Evolutionary conservation across 208 protist species (phyloP).

Genomic region (Angomonas ambiguus): DNA sequence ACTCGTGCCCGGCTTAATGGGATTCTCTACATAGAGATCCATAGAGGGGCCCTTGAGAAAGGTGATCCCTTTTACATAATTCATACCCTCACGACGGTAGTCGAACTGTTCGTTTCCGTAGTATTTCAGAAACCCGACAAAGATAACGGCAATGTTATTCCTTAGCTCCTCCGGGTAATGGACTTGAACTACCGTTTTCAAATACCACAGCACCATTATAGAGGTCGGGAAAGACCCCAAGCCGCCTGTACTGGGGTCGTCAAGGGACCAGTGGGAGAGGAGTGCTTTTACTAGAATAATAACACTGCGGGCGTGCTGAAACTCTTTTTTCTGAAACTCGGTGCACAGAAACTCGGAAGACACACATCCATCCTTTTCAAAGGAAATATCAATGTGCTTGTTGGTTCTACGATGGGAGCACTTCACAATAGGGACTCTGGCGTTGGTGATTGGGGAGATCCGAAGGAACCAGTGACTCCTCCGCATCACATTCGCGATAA

Average conservation of each 20-base stretch:
- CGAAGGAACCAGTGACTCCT: conserved; percentile 22
- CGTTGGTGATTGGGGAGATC: conserved; percentile 46
- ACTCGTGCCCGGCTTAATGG: conserved; percentile 49
- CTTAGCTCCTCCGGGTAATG: conserved; percentile 34
- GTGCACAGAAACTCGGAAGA: conserved; percentile 67
- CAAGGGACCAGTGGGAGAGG: conserved; percentile 39
- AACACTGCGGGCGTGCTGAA: conserved; percentile 61
- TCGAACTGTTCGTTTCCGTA: conserved; percentile 67
- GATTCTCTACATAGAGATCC: conserved; percentile 72
- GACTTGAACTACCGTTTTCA: conserved; percentile 38
- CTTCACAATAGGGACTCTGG: conserved; percentile 85
- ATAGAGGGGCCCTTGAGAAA: conserved; percentile 39
- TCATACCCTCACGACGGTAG: conserved; percentile 42
- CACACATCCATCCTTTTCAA: conserved; percentile 48
- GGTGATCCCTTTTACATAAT: conserved; percentile 46
- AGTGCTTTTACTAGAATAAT: conserved; percentile 77
- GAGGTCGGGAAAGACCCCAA: conserved; percentile 83
- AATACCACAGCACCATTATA: conserved; percentile 77
- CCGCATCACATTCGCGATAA: conserved; percentile 46
- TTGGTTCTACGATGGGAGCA: conserved; percentile 32
- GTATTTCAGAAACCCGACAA: conserved; percentile 75
- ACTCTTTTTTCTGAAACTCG: conserved; percentile 52
- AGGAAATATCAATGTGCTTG: conserved; percentile 72
- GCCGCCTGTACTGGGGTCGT: conserved; percentile 77
- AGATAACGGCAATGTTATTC: conserved; percentile 40